These are phyloP conservation scores for Diaporthe ilicicola DNA, from an alignment of 2,329 filamentous ascomycete genomes.

Conservation along the genomic window DNA sequence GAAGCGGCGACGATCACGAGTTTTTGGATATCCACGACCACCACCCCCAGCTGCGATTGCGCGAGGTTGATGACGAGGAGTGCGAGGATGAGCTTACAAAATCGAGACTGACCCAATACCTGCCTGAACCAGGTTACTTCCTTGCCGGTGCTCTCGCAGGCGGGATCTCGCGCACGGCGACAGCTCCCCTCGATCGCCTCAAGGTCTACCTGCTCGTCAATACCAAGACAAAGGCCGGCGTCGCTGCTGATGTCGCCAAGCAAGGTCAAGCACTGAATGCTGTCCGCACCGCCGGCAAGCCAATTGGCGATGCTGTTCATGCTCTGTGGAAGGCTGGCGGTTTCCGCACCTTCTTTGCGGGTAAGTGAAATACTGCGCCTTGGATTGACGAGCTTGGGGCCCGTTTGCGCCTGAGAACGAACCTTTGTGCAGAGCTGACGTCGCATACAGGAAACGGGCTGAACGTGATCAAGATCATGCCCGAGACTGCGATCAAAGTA, in stretches of 20 bases:
- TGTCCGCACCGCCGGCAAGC: constrained; percentile 70
- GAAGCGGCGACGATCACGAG: constrained; percentile 4
- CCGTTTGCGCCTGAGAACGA: background rate
- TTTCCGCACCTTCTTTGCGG: constrained; percentile 89
- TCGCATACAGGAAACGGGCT: constrained; percentile 82
- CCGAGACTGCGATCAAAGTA: constrained; percentile 92
- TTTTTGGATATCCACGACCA: constrained; percentile 27
- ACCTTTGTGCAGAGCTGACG: constrained; percentile 12
- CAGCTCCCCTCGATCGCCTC: constrained; percentile 92
- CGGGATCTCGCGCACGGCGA: constrained; percentile 93
- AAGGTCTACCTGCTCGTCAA: constrained; percentile 98
- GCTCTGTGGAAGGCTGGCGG: constrained; percentile 89
- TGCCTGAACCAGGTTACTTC: constrained; percentile 96
- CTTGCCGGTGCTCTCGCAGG: constrained; percentile 93
- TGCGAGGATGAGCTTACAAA: constrained; percentile 47
- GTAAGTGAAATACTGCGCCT: constrained; percentile 58
- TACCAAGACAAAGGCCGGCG: constrained; percentile 68
- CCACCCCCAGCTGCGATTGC: constrained; percentile 26
- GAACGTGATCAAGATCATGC: constrained; percentile 98
- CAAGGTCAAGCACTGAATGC: constrained; percentile 73
- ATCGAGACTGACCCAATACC: constrained; percentile 69
- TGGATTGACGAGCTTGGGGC: background rate
- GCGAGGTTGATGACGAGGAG: constrained; percentile 24
- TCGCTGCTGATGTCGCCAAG: constrained; percentile 72
- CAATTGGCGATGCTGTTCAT: constrained; percentile 76